Base-by-base conservation (phyloP, 768 basidiomycete species). In the Mrakia hoshinonis region DNA sequence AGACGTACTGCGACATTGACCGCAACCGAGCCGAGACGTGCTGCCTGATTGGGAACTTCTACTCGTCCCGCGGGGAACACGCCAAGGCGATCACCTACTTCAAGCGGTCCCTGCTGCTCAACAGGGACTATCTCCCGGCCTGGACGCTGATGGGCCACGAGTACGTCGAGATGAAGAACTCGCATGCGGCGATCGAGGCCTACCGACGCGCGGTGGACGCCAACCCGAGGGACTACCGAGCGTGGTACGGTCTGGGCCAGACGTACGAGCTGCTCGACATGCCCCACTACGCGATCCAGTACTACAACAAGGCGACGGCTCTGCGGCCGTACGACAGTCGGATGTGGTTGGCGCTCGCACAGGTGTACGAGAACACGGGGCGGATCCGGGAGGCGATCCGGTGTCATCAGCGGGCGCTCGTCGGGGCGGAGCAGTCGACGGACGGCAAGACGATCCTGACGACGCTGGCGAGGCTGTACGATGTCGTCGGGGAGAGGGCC, bases 91-190 rank as follows among this genome's bases (percentile, higher is more conserved):
- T 97, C 74, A 89, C 89, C 76, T 97, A 97, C 80, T 98, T 98
- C 81, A 85, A 89, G 74, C 85, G 94, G 72, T 92, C 95, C 10
- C 90, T 93, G n/a, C 89, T 94, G 77, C 85, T 99, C 60, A 94
- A 99, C 79, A 85, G 90, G 68, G 93, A 90, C 1, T 98, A 93
- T 80, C 84, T 98, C 55, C 90, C 93, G 9, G 96, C 96, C 6
- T 99, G 96, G 96, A 98, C 95, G 4, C 81, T 99, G 74, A 93
- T 99, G 92, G 96, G 96, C 1, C 96, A 99, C 77, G 96, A 98
- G 80, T 97, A 90, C 76, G 90, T 99, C 54, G 96, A 99, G 81
- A 88, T 96, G 88, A 98, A 98, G 81, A 98, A 99, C 79, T 92
- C 92, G 5, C 94, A 98, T 82, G 96, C 96, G 2, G 95, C 96